phyloP scores from a whole-genome alignment of 2,329 filamentous ascomycete genomes.

The Exserohilum rostratum region DNA sequence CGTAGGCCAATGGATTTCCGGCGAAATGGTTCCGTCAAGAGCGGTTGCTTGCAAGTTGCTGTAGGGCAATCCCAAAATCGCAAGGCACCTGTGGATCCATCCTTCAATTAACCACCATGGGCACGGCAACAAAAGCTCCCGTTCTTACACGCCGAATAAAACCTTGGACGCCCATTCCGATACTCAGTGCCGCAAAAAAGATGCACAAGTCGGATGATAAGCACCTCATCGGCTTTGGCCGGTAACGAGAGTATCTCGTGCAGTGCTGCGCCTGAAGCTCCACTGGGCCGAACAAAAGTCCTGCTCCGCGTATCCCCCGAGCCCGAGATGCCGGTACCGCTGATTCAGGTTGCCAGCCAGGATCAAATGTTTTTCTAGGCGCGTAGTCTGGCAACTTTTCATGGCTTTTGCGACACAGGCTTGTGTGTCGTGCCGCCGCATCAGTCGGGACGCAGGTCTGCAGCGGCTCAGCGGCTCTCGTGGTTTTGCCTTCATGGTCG shows the following conservation, averaged over 20 bases:
- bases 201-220: slow-evolving; percentile 31
- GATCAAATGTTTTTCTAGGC: slow-evolving; percentile 6
- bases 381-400: not conserved
- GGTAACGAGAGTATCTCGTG: slow-evolving; percentile 20
- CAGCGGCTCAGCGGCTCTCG: not conserved
- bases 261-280: slow-evolving; percentile 17
- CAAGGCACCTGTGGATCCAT: slow-evolving; percentile 27
- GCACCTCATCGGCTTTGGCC: slow-evolving; percentile 31
- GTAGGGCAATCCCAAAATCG: slow-evolving; percentile 30
- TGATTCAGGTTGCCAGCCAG: slow-evolving; percentile 18
- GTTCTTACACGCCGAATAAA: slow-evolving; percentile 22
- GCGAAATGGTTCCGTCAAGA: slow-evolving; percentile 18
- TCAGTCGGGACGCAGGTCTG: not conserved
- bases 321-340: slow-evolving; percentile 4
- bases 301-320: slow-evolving; percentile 29
- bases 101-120: slow-evolving; percentile 7
- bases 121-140: slow-evolving; percentile 19
- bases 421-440: not conserved
- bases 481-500: not conserved
- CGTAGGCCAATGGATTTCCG: slow-evolving; percentile 27
- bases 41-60: slow-evolving; percentile 24
- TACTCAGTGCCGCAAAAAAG: slow-evolving; percentile 5
- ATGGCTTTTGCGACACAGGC: not conserved
- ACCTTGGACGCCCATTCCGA: slow-evolving; percentile 10
- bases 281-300: slow-evolving; percentile 10